A percentile compares a stretch with the other conserved stretches of the same genome.
Evolutionary conservation across 2,329 filamentous ascomycete genomes (phyloP).

Genomic region (Fusarium goolgardi): DNA sequence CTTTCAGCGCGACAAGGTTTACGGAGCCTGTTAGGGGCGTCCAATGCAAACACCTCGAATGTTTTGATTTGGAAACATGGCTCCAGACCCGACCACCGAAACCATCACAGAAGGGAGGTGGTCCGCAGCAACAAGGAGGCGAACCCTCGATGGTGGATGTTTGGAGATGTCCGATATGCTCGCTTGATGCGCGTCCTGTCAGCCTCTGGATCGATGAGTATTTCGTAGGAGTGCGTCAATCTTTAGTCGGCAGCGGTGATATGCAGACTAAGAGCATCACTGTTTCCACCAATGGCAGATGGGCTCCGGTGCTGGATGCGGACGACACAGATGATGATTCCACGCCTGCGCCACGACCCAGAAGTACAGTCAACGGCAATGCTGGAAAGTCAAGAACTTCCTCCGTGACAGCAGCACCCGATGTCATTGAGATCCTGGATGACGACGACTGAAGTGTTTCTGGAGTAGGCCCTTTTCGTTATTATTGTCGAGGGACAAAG

Average conservation of each 20-base stretch:
- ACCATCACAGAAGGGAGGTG: slow-evolving; percentile 41
- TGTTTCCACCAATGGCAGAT: slow-evolving; percentile 49
- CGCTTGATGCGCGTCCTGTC: slow-evolving; percentile 78
- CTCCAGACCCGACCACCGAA: slow-evolving; percentile 72
- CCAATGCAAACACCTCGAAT: slow-evolving; percentile 81
- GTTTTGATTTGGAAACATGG: slow-evolving; percentile 89
- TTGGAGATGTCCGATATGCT: slow-evolving; percentile 91
- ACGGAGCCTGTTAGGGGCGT: slow-evolving; percentile 76
- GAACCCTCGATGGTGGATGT: slow-evolving; percentile 72
- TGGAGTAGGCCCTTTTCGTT: neutral
- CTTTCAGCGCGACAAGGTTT: slow-evolving; percentile 74
- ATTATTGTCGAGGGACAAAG: neutral
- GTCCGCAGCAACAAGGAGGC: slow-evolving; percentile 14
- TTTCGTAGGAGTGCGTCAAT: slow-evolving; percentile 69
- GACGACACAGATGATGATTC: slow-evolving; percentile 47
- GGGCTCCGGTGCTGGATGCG: slow-evolving; percentile 50
- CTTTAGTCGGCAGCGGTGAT: slow-evolving; percentile 55
- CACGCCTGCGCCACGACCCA: slow-evolving; percentile 21
- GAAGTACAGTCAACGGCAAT: slow-evolving; percentile 1
- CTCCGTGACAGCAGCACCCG: slow-evolving; percentile 8
- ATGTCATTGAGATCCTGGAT: slow-evolving; percentile 48
- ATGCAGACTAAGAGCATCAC: slow-evolving; percentile 48
- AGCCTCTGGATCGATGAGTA: slow-evolving; percentile 80
- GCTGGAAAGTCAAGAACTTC: slow-evolving; percentile 22
- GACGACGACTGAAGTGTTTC: slow-evolving; percentile 33